Base-by-base conservation (phyloP, 352 stramenopile genomes). In the Pythium volutum region DNA sequence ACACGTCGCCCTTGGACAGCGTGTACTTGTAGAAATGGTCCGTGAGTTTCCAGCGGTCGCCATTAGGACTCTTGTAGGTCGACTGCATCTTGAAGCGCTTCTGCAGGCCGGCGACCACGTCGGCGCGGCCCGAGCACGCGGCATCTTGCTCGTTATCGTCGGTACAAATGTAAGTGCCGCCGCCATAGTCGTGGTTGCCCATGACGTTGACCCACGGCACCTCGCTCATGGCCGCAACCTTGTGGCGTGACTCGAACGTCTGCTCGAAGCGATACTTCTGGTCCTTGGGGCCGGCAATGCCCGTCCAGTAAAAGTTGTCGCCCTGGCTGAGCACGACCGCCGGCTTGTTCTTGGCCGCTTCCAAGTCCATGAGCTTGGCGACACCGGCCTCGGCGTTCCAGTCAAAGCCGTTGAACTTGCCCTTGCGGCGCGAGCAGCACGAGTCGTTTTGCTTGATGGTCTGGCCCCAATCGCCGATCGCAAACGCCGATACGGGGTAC, bases 271-370 rank as follows among this genome's bases (percentile, higher is more conserved):
- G 68, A 53, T 76, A 73, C 48, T 66, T 41, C 46, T 64, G 45
- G 52, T 79, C 69, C 11, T 42, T 64, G 3, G 38, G 55, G 55
- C 66, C 64, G 6, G 55, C 18, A n/a, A 79, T 74, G 27, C 73
- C 73, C 4, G 62, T 74, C 70, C 69, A 76, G 66, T 81, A 81
- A 43, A 81, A 81, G 62, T 76, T 81, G 52, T 78, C 73, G 46
- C 73, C 70, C 49, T 81, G 73, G 52, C 67, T 65, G 14, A 81
- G n/a, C 25, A 80, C 65, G 27, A 71, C 70, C 20, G 47, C 16
- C 9, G 73, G 73, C 39, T 81, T 73, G 34, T 70, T 57, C 26
- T 62, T 59, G 16, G 15, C 50, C 18, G 73, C 67, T 20, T 74
- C 62, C n/a, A 74, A 31, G 16, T 58, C 68, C 71, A 79, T 74